phyloP scores from a whole-genome alignment of 768 basidiomycete species.

The Suillus hirtellus region DNA sequence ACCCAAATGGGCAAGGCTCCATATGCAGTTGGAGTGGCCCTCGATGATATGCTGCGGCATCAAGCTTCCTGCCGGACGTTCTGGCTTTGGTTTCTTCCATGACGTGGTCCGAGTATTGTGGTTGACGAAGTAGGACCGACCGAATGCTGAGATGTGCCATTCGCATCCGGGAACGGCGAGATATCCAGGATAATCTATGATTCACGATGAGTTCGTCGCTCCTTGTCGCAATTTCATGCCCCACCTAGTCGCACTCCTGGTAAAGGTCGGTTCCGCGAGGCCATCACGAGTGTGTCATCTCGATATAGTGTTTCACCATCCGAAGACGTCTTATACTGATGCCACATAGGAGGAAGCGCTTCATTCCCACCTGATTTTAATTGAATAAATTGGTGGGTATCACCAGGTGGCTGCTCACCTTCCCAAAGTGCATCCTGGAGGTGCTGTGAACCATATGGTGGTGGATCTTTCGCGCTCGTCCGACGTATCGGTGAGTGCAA shows the following conservation, averaged over 20 bases:
- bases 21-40: not conserved
- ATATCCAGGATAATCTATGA: not conserved
- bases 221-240: not conserved
- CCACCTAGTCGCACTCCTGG: not conserved
- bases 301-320: not conserved
- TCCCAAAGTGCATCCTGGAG: no score
- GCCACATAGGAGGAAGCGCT: no score
- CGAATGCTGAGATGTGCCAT: not conserved
- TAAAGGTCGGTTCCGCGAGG: not conserved
- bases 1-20: not conserved
- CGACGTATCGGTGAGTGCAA: no score
- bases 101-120: not conserved
- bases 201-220: not conserved
- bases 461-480: not conserved
- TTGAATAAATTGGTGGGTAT: accelerated
- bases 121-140: not conserved
- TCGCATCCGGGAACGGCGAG: not conserved
- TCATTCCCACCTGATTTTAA: not conserved
- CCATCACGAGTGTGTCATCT: accelerated
- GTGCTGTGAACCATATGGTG: not conserved
- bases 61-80: not conserved
- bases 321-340: not conserved
- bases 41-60: not conserved
- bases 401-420: not conserved
- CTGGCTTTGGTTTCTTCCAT: not conserved